Evolutionary conservation across 176 grass and related monocot genomes (phyloP), one percentile per base, ranked within the genome.

Genomic region (Juncus inflexus): DNA sequence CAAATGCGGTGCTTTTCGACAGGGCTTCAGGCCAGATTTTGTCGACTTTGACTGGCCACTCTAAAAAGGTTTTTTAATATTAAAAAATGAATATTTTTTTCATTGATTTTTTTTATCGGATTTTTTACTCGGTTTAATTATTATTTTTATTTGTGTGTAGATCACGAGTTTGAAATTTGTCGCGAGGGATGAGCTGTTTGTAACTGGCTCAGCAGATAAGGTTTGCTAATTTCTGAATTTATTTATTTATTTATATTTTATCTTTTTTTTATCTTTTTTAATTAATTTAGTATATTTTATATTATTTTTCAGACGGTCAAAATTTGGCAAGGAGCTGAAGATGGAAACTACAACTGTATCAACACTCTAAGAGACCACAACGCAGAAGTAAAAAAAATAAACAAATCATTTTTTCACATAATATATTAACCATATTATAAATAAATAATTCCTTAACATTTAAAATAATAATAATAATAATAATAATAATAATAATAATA

Each of bases 181-280:
- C 72, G 75, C 75, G 10, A 79, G 80, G 69, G 80, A 99, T 37
- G 80, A 90, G 54, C 67, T 99, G 36, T 55, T 90, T 10, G 40
- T 99, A 56, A 90, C 88, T 65, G 94, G 94, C 56, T 99, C 94
- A 37, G 80, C 81, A n/a, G 94, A 99, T 76, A 94, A 94, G 89
- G 95, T 87, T 79, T 49, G 60, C 50, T 49, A 62, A 40, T 71
- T 15, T 71, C 58, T 47, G 35, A 43, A 4, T 16, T 71, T 71
- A 15, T 35, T 42, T 71, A 57, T 19, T 16, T 47, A 47, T 47
- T 47, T 28, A 28, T 16, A 40, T 54, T 41, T 6, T 69, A 50
- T 2, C 10, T 19, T 40, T 51, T 16, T 38, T 84, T 58, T 65
- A 38, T 75, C 12, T 66, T 70, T 52, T 37, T 41, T 84, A 57